Base-by-base conservation (phyloP, 306 rosid species). In the Vigna trinervia region DNA sequence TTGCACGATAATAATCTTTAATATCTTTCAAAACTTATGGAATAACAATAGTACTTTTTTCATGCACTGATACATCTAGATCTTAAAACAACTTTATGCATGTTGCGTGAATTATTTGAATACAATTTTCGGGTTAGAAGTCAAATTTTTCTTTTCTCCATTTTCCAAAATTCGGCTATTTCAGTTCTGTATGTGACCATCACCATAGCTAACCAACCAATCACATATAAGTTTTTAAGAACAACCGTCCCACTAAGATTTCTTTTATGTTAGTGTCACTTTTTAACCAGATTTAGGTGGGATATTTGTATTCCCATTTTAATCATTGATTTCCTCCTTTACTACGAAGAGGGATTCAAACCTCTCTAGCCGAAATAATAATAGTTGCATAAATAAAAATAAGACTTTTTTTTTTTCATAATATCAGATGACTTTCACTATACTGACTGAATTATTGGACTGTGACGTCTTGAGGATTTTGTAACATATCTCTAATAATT, bases 41-140 rank as follows among this genome's bases (percentile, higher is more conserved):
- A 43, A 69, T 41, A 41, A 3, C 0, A 15, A 22, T 9, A 30
- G 43, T 61, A 34, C 23, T 32, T 61, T 41, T 61, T 3, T 5
- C 41, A 12, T 12, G 17, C 17, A 23, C 4, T 19, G 28, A 20
- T 53, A 19, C 59, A 4, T 53, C 59, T 53, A 53, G 50, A 3
- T 19, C 19, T 23, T 28, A 22, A 30, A 30, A 30, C 3, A 41
- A 60, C 66, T 28, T 61, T 15, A 36, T n/a, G 5, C n/a, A 17
- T 17, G 51, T 22, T 76, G 81, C 75, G 82, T 82, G 82, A 52
- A 62, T 51, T 45, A 19, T 51, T 68, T 76, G 4, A 50, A 50
- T 57, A 32, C 70, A 3, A 2, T 36, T 9, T 71, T 66, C 10
- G n/a, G 2, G 9, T 60, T 60, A 13, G 17, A 45, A 32, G 20